Evolutionary conservation across 495 filamentous ascomycete species (phyloP).

Genomic region (Lophiostoma macrostomum): DNA sequence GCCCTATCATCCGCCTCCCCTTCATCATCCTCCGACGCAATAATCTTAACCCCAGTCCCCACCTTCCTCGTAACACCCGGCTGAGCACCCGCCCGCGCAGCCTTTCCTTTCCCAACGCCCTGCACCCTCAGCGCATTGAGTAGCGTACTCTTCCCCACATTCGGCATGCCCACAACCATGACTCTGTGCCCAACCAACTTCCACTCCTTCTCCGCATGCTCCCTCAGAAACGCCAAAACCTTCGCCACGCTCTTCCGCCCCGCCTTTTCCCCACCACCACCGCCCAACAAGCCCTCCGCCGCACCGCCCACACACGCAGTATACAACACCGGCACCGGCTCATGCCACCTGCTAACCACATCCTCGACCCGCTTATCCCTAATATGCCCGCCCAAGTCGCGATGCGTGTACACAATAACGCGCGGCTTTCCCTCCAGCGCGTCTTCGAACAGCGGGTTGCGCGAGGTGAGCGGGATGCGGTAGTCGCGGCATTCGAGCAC

Average conservation of each 20-base stretch:
- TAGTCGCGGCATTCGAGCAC: constrained; percentile 95
- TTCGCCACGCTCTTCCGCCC: constrained; percentile 2
- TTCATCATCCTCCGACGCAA: constrained; percentile 48
- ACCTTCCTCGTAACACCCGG: constrained; percentile 90
- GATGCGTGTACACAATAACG: constrained; percentile 88
- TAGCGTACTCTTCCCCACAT: constrained; percentile 87
- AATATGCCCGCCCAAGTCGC: constrained; percentile 61
- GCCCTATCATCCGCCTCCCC: constrained; percentile 26
- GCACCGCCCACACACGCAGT: constrained; percentile 6
- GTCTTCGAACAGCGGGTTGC: constrained; percentile 88
- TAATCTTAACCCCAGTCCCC: constrained; percentile 76
- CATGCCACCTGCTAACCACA: constrained; percentile 58
- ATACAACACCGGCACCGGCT: constrained; percentile 49
- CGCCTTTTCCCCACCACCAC: not conserved
- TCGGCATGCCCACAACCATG: constrained; percentile 95
- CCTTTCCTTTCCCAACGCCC: constrained; percentile 71
- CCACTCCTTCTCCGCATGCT: constrained; percentile 46
- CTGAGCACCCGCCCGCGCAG: constrained; percentile 74
- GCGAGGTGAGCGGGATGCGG: constrained; percentile 78
- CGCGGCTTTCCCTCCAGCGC: constrained; percentile 64
- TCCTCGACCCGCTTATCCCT: constrained; percentile 44
- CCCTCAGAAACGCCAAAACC: constrained; percentile 47
- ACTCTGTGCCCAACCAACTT: constrained; percentile 69
- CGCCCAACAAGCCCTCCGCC: not conserved
- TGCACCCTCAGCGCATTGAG: constrained; percentile 76